Evolutionary conservation across 257 asterid species (phyloP).

Genomic region (Paraleonurus japonicus): DNA sequence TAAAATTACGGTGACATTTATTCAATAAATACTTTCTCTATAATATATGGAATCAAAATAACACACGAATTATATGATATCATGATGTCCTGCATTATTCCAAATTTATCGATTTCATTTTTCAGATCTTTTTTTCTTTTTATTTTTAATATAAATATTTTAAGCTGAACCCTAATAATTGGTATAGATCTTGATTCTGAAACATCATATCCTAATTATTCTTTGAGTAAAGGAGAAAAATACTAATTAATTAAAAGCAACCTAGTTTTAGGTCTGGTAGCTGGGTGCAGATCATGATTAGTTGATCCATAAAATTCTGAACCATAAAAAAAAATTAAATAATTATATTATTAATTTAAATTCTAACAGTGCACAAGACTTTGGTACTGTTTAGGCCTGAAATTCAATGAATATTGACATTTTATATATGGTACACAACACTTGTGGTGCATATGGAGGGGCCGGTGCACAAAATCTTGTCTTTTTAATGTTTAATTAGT

Average conservation of each 20-base stretch:
- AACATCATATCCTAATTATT: constrained; percentile 22
- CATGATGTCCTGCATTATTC: not conserved
- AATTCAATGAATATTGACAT: constrained; percentile 32
- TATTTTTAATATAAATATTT: not conserved
- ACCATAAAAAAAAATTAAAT: not conserved
- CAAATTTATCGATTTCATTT: not conserved
- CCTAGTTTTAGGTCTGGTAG: constrained; percentile 31
- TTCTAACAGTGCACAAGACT: not conserved
- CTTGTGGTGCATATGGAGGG: constrained; percentile 34
- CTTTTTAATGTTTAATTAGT: constrained; percentile 14
- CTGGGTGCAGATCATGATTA: constrained; percentile 39
- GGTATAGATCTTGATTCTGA: constrained; percentile 15
- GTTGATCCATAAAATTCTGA: constrained; percentile 43
- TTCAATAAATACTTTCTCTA: too few relatives aligned
- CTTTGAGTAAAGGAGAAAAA: not conserved
- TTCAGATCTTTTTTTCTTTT: not conserved
- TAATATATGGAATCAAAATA: not conserved
- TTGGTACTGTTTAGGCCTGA: not conserved
- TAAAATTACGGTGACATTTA: too few relatives aligned
- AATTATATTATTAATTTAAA: not conserved
- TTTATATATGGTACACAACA: not conserved
- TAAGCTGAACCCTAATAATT: not conserved
- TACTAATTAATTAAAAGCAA: constrained; percentile 11
- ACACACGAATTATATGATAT: not conserved
- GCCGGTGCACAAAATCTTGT: constrained; percentile 23